Percentiles rank a stretch among this genome's conserved stretches.
phyloP scores from a whole-genome alignment of 306 rosid species.

The Castanea sativa region DNA sequence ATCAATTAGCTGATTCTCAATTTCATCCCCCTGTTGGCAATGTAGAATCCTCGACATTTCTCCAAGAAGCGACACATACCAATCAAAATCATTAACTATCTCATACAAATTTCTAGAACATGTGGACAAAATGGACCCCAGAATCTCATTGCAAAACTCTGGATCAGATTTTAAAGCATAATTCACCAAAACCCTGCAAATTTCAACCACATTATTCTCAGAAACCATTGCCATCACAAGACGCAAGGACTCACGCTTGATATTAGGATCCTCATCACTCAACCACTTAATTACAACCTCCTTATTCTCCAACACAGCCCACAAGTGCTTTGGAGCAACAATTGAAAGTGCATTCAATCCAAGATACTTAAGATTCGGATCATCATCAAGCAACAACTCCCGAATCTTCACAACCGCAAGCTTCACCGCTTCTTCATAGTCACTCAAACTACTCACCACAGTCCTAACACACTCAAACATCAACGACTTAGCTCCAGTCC shows the following conservation, averaged over 20 bases:
- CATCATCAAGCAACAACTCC: conserved; percentile 76
- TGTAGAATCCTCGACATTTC: conserved; percentile 81
- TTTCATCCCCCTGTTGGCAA: conserved; percentile 82
- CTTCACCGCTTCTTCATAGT: conserved; percentile 64
- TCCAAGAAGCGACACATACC: conserved; percentile 85
- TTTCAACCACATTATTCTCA: conserved; percentile 69
- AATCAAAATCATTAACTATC: conserved; percentile 79
- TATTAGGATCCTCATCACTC: conserved; percentile 83
- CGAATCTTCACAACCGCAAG: conserved; percentile 57
- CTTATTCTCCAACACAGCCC: conserved; percentile 89
- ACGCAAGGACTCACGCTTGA: conserved; percentile 69
- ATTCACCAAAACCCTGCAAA: conserved; percentile 68
- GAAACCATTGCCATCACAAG: conserved; percentile 85
- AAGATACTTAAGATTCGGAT: conserved; percentile 87
- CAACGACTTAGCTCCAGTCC: conserved; percentile 71
- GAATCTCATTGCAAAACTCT: conserved; percentile 71
- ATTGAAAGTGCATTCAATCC: conserved; percentile 73
- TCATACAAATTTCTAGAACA: conserved; percentile 67
- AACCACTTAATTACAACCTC: conserved; percentile 73
- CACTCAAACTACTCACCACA: conserved; percentile 66
- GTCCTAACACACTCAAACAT: conserved; percentile 83
- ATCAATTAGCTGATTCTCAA: conserved; percentile 85
- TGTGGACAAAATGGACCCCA: conserved; percentile 65
- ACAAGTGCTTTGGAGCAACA: conserved; percentile 50
- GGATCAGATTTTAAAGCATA: conserved; percentile 82